phyloP scores from a whole-genome alignment of 306 rosid species.

The Trifolium subterraneum region DNA sequence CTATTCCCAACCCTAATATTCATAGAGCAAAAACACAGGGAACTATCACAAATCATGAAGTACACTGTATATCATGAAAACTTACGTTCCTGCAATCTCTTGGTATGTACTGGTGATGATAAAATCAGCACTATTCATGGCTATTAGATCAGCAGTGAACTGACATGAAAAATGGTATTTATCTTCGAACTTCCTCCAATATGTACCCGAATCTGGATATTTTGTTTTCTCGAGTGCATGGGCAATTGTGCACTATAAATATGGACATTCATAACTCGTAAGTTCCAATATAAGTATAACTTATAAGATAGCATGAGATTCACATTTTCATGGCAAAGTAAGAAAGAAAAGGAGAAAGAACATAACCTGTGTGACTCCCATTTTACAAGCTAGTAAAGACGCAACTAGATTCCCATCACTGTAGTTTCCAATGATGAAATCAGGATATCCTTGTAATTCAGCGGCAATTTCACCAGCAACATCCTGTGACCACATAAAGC shows the following conservation, averaged over 20 bases:
- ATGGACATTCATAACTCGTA: slow-evolving; percentile 25
- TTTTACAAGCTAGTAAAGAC: slow-evolving; percentile 79
- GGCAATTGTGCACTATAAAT: slow-evolving; percentile 76
- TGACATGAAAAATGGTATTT: slow-evolving; percentile 85
- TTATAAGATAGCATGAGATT: slow-evolving; percentile 21
- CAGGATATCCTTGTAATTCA: slow-evolving; percentile 81
- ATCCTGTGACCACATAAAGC: slow-evolving; percentile 61
- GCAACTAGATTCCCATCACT: slow-evolving; percentile 97
- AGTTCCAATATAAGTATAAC: slow-evolving; percentile 30
- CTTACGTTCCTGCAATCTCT: slow-evolving; percentile 97
- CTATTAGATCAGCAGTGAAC: slow-evolving; percentile 79
- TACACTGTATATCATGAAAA: slow-evolving; percentile 14
- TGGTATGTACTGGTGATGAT: slow-evolving; percentile 91
- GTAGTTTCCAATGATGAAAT: slow-evolving; percentile 92
- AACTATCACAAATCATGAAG: background rate
- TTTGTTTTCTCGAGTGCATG: slow-evolving; percentile 88
- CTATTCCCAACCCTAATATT: too few relatives aligned
- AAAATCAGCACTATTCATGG: slow-evolving; percentile 86
- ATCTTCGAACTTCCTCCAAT: slow-evolving; percentile 88
- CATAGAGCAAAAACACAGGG: background rate
- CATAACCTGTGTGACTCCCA: slow-evolving; percentile 91
- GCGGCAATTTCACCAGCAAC: slow-evolving; percentile 80
- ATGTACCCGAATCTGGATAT: slow-evolving; percentile 82
- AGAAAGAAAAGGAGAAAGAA: slow-evolving; percentile 29
- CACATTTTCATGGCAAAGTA: slow-evolving; percentile 25